Evolutionary conservation across 139 green algal species (phyloP).

Genomic region (Chlamydomonas eustigma): DNA sequence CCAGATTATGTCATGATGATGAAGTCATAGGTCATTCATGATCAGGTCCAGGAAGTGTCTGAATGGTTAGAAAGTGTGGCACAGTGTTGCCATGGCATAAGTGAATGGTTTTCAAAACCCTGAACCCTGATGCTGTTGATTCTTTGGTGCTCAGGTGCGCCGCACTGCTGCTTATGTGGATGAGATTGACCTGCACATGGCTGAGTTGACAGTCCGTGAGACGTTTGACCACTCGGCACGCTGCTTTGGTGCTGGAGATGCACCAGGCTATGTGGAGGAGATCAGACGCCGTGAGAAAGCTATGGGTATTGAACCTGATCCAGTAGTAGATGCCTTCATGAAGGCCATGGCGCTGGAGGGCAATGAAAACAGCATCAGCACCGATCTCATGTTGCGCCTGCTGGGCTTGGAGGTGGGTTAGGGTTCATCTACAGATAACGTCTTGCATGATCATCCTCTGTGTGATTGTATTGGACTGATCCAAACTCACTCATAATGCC

Average conservation of each 20-base stretch:
- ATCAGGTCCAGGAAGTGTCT: no score
- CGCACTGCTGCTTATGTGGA: conserved; percentile 7
- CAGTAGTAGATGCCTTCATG: background rate
- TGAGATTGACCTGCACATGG: conserved; percentile 16
- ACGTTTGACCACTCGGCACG: background rate
- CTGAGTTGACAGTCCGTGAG: conserved; percentile 18
- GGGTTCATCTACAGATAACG: no score
- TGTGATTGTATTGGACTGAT: no score
- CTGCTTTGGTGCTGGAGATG: background rate
- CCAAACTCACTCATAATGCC: no score
- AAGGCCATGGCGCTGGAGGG: background rate
- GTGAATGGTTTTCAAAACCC: no score
- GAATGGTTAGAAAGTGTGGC: no score
- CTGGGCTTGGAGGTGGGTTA: background rate
- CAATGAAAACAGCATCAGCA: background rate
- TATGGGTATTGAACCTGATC: conserved; percentile 1
- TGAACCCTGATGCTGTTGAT: no score
- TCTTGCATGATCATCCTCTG: no score
- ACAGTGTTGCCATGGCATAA: no score
- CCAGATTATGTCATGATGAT: no score
- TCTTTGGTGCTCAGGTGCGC: conserved; percentile 4
- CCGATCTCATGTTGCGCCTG: background rate
- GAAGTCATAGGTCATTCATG: no score
- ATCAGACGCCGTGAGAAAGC: conserved; percentile 1
- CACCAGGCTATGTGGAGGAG: background rate